Evolutionary conservation across 163 green algal genomes (phyloP).

Genomic region (Chlamydomonas reinhardtii): DNA sequence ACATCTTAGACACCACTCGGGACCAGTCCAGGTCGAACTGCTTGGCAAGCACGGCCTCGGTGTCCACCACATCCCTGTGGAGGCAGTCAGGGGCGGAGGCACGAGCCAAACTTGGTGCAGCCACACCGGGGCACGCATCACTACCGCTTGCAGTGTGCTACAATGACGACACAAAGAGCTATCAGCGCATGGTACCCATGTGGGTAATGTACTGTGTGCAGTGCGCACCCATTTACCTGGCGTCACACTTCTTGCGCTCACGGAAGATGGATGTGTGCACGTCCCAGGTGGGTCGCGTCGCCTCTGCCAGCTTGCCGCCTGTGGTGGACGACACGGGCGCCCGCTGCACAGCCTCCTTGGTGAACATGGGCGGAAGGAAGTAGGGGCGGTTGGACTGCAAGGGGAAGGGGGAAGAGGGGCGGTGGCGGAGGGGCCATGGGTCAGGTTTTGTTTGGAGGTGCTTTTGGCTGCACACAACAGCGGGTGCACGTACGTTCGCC

Average conservation of each 20-base stretch:
- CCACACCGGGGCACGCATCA: no score
- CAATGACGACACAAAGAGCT: no score
- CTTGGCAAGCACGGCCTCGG: constrained; percentile 10
- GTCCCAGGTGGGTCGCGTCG: constrained; percentile 17
- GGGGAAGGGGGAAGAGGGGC: not conserved
- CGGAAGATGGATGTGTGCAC: constrained; percentile 26
- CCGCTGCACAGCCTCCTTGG: constrained; percentile 11
- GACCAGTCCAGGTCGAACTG: constrained; percentile 48
- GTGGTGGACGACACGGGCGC: constrained; percentile 24
- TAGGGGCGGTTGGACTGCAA: constrained; percentile 21
- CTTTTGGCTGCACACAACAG: no score
- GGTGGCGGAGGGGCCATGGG: no score
- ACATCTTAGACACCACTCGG: constrained; percentile 19
- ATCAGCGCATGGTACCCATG: no score
- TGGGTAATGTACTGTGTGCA: no score
- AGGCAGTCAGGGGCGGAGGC: no score
- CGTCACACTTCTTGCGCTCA: constrained; percentile 34
- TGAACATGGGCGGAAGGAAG: constrained; percentile 40
- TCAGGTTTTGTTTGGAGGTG: no score
- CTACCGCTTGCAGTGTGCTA: no score
- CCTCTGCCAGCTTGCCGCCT: not conserved
- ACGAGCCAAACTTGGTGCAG: no score
- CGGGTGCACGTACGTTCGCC: not conserved
- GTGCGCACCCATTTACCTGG: not conserved
- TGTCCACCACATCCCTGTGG: constrained; percentile 38